Conservation (phyloP, 805 yeast genomes). For the Scheffersomyces ergatensis region DNA sequence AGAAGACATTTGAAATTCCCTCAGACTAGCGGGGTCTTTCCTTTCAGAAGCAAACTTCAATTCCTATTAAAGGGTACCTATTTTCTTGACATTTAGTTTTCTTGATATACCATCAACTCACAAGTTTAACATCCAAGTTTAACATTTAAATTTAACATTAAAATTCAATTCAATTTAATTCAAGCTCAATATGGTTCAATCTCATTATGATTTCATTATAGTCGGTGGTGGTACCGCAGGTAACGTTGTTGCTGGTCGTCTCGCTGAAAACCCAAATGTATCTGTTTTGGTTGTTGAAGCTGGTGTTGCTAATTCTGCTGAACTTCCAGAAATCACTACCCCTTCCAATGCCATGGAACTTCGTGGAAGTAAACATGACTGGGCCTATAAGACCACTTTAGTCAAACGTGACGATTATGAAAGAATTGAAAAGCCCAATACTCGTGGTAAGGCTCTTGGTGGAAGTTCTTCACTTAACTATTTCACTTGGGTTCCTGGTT, state of each 20-base stretch:
- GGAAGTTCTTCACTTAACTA: slow-evolving; percentile 29
- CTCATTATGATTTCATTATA: slow-evolving; percentile 11
- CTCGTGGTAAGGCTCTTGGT: slow-evolving; percentile 29
- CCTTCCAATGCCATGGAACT: slow-evolving; percentile 22
- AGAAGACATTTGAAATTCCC: no score
- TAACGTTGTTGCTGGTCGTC: slow-evolving; percentile 25
- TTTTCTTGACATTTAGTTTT: no score
- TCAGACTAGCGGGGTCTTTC: no score
- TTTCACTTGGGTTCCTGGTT: slow-evolving; percentile 25
- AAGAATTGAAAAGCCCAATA: slow-evolving; percentile 23
- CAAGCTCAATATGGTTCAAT: slow-evolving; percentile 4
- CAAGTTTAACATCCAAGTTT: neutral
- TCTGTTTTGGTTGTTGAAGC: slow-evolving; percentile 24
- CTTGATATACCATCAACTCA: neutral
- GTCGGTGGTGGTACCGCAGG: slow-evolving; percentile 25
- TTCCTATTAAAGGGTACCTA: no score
- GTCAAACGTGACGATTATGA: slow-evolving; percentile 24
- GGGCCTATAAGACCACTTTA: slow-evolving; percentile 25
- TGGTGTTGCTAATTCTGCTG: slow-evolving; percentile 20
- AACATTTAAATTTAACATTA: no score
- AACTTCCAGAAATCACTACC: slow-evolving; percentile 16
- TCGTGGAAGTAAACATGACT: slow-evolving; percentile 23
- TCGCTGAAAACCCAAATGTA: slow-evolving; percentile 25
- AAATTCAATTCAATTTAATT: neutral
- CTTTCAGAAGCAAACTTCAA: no score